These are phyloP conservation scores for Erodium trifolium DNA, from an alignment of 441 rosid genomes.

Conservation along the genomic window DNA sequence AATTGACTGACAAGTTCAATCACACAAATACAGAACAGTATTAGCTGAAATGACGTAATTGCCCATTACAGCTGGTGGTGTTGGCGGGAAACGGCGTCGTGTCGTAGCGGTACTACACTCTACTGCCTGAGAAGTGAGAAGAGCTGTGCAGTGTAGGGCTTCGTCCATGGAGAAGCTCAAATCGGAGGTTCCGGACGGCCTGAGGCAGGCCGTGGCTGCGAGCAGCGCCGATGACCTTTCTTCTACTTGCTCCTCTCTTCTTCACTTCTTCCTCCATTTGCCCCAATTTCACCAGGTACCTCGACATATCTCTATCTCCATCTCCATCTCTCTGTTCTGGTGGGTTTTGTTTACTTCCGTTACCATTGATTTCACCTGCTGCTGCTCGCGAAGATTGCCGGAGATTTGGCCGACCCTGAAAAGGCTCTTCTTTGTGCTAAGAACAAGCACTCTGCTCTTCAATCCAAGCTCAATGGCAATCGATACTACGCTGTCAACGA, in stretches of 20 bases:
- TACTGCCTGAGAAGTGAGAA: neutral
- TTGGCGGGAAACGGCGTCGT: too few relatives aligned
- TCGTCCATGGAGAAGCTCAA: constrained; percentile 54
- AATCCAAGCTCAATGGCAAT: constrained; percentile 58
- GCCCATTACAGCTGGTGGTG: too few relatives aligned
- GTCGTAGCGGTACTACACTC: too few relatives aligned
- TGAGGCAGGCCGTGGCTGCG: constrained; percentile 28
- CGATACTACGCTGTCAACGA: constrained; percentile 36
- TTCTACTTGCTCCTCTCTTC: constrained; percentile 38
- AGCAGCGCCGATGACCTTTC: constrained; percentile 38
- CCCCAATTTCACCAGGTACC: constrained; percentile 49
- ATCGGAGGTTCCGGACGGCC: constrained; percentile 39
- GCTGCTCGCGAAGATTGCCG: constrained; percentile 22
- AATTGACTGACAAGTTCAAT: neutral
- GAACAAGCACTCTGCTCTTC: constrained; percentile 45
- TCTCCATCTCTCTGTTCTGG: constrained; percentile 7
- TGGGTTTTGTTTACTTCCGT: neutral
- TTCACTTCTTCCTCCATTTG: constrained; percentile 35
- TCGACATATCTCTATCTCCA: neutral
- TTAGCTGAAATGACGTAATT: too few relatives aligned
- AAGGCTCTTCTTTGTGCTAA: constrained; percentile 40
- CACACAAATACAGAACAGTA: neutral
- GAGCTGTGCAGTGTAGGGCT: neutral
- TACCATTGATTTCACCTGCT: neutral
- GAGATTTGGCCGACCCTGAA: constrained; percentile 40